These are phyloP conservation scores for Cyclotella atomus DNA, from an alignment of 108 stramenopile genomes.

Conservation along the genomic window DNA sequence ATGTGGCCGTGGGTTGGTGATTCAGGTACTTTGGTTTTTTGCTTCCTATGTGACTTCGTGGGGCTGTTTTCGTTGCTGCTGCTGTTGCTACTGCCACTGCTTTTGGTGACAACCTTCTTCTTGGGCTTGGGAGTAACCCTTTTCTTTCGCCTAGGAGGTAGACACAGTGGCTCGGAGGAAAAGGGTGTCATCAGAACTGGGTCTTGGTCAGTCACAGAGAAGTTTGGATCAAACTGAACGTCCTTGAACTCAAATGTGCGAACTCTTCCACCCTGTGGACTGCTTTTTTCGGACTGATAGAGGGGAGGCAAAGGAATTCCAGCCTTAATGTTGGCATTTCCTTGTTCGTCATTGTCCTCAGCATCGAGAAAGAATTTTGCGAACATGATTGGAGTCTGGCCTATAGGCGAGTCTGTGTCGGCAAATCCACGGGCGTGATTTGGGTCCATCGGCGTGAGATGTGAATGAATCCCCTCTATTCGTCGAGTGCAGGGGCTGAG, in stretches of 20 bases:
- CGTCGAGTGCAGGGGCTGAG: not conserved
- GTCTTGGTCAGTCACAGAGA: not conserved
- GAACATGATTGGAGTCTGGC: constrained; percentile 21
- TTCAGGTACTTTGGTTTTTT: not conserved
- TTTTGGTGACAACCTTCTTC: constrained; percentile 4
- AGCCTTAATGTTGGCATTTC: not conserved
- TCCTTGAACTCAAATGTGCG: not conserved
- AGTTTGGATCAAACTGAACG: not conserved
- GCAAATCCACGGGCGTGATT: not conserved
- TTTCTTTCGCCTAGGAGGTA: constrained; percentile 10
- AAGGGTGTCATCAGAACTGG: not conserved
- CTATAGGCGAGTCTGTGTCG: constrained; percentile 1
- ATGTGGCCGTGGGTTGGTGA: not conserved
- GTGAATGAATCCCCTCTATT: not conserved
- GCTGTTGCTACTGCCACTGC: too few species aligned
- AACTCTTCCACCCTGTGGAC: not conserved
- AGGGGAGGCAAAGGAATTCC: constrained; percentile 7
- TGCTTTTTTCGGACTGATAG: not conserved
- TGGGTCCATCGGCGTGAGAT: not conserved
- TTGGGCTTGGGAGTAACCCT: not conserved
- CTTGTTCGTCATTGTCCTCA: not conserved
- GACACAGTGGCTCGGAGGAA: constrained; percentile 9
- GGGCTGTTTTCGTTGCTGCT: too few species aligned
- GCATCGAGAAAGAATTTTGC: constrained; percentile 7
- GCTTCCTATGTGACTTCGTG: not conserved